These are phyloP conservation scores for Solanum hybrid DNA, from an alignment of 305 asterid genomes.

Conservation along the genomic window DNA sequence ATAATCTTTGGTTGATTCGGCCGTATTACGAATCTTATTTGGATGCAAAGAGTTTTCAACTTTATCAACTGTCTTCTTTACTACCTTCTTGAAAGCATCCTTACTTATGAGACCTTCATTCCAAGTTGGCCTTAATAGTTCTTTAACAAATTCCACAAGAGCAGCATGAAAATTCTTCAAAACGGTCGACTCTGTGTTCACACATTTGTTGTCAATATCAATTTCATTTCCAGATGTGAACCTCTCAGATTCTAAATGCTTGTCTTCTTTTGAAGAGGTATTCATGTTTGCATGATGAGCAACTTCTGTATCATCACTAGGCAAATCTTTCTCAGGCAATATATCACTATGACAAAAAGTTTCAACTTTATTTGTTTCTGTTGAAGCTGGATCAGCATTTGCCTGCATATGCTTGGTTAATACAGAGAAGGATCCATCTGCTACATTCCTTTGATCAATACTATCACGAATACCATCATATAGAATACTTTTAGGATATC, in stretches of 20 bases:
- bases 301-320: background rate
- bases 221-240: slow-evolving; percentile 20
- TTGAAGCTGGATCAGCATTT: slow-evolving; percentile 10
- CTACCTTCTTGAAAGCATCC: slow-evolving; percentile 69
- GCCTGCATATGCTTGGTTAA: slow-evolving; percentile 23
- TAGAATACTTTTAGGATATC: slow-evolving; percentile 27
- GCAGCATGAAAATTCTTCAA: slow-evolving; percentile 47
- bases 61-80: slow-evolving; percentile 64
- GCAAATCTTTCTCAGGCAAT: background rate
- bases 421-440: slow-evolving; percentile 24
- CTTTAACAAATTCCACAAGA: slow-evolving; percentile 69
- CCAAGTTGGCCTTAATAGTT: slow-evolving; percentile 78
- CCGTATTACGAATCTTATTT: slow-evolving; percentile 52
- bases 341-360: slow-evolving; percentile 3
- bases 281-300: background rate
- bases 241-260: slow-evolving; percentile 31
- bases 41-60: slow-evolving; percentile 53
- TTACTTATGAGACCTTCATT: slow-evolving; percentile 60
- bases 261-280: slow-evolving; percentile 29
- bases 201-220: slow-evolving; percentile 22
- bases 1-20: slow-evolving; percentile 44
- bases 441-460: slow-evolving; percentile 23
- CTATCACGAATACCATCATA: slow-evolving; percentile 35
- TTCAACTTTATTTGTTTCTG: slow-evolving; percentile 10
- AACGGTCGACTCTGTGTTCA: slow-evolving; percentile 34